Base-by-base conservation (phyloP, 805 yeast genomes). In the Metschnikowia sp. region DNA sequence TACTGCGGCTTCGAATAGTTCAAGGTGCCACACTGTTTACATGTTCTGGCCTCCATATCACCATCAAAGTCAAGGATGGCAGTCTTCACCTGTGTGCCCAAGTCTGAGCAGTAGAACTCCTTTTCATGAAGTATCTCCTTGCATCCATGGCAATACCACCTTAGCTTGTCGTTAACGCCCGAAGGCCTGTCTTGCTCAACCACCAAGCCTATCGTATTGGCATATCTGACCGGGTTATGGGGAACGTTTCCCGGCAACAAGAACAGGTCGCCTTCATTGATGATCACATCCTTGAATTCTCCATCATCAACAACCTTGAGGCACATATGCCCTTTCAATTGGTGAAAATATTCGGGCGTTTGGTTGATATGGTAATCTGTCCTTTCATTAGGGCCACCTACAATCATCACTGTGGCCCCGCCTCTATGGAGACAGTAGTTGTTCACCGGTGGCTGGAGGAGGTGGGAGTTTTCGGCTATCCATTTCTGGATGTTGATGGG, bases 371-470 rank as follows among this genome's bases (percentile, higher is more conserved):
- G 97, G 63, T 88, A 91, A 63, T 91, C 97, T 0, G 96, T 90
- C 48, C 97, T 75, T 59, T 84, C 96, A 63, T 91, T 91, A 3
- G 97, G 97, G 0, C 97, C 97, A 12, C 97, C 97, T 1, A 91
- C 96, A 43, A 90, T 83, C 97, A 91, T 91, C 33, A 90, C 89
- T 0, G 97, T 90, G 63, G 86, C 87, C 0, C 97, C 97, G 5
- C 95, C 96, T 40, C 90, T 75, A 65, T 91, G 96, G 29, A 91
- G 78, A 60, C 97, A 89, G 68, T 69, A 91, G 62, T 91, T 91
- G 65, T 89, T 89, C 32, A 91, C 96, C 1, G 97, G 97, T 1
- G 97, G 97, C 63, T 87, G 83, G 34, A 91, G 75, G 11, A 88
- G 74, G 54, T 86, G 81, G 19, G 75, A 72, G 64, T 91, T 88